Evolutionary conservation across 306 rosid species (phyloP).

Genomic region (Gastrolobium villosum): DNA sequence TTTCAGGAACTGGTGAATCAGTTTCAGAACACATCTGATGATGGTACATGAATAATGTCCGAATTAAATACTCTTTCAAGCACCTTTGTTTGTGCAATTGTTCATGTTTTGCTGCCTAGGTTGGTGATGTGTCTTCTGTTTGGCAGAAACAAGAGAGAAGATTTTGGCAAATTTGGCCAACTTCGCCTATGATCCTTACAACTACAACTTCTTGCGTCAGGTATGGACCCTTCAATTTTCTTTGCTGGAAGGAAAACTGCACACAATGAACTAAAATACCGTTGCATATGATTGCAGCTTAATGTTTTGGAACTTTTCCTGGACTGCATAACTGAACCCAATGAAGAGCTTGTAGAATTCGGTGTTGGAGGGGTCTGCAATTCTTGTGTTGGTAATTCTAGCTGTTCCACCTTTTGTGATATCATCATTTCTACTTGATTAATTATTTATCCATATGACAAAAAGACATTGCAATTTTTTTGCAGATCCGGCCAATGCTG

Average conservation of each 20-base stretch:
- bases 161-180: constrained; percentile 83
- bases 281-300: constrained; percentile 59
- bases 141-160: constrained; percentile 78
- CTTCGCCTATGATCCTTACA: constrained; percentile 97
- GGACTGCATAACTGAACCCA: constrained; percentile 88
- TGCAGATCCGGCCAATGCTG: constrained; percentile 75
- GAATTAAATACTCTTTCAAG: neutral
- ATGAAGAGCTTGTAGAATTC: constrained; percentile 90
- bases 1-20: constrained; percentile 77
- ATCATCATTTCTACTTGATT: constrained; percentile 17
- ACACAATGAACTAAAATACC: constrained; percentile 1
- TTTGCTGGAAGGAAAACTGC: neutral
- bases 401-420: constrained; percentile 29
- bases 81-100: neutral
- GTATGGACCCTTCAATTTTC: constrained; percentile 50
- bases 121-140: constrained; percentile 28
- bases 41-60: constrained; percentile 49
- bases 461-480: neutral
- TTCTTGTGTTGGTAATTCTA: constrained; percentile 72
- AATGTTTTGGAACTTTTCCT: constrained; percentile 90
- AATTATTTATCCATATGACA: constrained; percentile 37
- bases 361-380: constrained; percentile 93
- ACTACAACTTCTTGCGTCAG: constrained; percentile 77
- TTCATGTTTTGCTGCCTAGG: neutral
- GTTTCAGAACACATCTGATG: constrained; percentile 73